Evolutionary conservation across 2,329 filamentous ascomycete species (phyloP).

Genomic region (Fusarium camptoceras): DNA sequence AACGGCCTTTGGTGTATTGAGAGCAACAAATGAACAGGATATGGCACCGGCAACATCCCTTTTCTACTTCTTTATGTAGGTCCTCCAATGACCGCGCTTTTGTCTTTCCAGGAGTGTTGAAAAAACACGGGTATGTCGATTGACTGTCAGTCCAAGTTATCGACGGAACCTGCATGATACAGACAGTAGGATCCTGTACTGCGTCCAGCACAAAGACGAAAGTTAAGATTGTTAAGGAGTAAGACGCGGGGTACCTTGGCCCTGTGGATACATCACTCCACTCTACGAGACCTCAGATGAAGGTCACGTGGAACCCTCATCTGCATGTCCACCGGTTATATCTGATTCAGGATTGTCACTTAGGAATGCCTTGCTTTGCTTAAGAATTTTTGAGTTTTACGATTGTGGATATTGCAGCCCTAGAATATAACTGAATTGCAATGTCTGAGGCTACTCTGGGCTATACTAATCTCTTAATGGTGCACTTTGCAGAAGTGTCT

Average conservation of each 20-base stretch:
- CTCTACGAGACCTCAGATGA: no score
- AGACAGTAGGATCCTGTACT: neutral
- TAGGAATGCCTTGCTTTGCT: neutral
- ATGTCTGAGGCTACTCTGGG: neutral
- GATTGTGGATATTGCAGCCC: no score
- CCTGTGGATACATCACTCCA: neutral
- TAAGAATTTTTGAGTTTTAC: no score
- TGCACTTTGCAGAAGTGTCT: neutral
- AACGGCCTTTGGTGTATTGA: no score
- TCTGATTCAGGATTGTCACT: neutral
- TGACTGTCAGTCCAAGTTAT: neutral
- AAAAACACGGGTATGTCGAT: neutral
- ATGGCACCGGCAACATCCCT: neutral
- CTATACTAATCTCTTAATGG: rapidly evolving
- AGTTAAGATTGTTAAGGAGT: neutral
- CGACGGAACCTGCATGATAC: neutral
- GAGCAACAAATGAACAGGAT: no score
- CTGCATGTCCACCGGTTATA: neutral
- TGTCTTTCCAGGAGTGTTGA: neutral
- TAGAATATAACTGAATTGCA: no score
- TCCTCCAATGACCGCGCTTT: neutral
- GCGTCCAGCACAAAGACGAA: neutral
- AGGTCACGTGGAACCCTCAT: neutral
- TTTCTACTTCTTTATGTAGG: neutral
- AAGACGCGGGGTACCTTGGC: neutral